phyloP scores from a whole-genome alignment of 768 basidiomycete genomes.

The Dioszegia crocea region DNA sequence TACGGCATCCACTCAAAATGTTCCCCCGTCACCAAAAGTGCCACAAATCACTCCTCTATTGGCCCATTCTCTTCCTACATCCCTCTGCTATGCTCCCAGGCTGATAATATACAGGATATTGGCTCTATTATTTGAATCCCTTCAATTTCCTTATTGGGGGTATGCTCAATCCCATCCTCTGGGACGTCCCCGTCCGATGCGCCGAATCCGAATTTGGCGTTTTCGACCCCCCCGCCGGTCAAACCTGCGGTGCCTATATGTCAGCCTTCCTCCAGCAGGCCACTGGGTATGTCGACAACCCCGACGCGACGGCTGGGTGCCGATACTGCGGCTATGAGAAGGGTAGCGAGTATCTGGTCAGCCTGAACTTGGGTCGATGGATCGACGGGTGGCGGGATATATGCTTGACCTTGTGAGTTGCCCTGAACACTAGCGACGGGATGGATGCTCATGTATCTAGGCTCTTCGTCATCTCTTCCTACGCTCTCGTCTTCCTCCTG shows the following conservation, averaged over 20 bases:
- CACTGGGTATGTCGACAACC: slow-evolving; percentile 40
- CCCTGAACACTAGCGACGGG: neutral
- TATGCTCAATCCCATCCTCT: slow-evolving; percentile 34
- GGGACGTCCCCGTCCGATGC: slow-evolving; percentile 45
- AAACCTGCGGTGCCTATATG: slow-evolving; percentile 46
- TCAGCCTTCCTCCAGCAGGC: slow-evolving; percentile 27
- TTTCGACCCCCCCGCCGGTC: slow-evolving; percentile 41
- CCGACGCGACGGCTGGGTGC: slow-evolving; percentile 28
- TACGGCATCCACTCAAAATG: neutral
- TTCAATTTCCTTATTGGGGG: slow-evolving; percentile 47
- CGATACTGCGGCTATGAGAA: slow-evolving; percentile 37
- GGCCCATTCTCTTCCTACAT: neutral
- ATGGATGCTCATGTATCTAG: neutral
- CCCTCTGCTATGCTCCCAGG: too few relatives aligned
- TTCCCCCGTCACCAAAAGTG: neutral
- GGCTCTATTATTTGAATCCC: slow-evolving; percentile 40
- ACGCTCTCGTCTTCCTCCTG: slow-evolving; percentile 27
- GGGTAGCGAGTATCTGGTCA: slow-evolving; percentile 40
- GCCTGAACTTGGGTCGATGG: slow-evolving; percentile 28
- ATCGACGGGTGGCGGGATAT: slow-evolving; percentile 31
- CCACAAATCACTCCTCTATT: neutral
- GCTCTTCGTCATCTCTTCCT: slow-evolving; percentile 22
- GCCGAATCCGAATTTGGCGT: slow-evolving; percentile 27
- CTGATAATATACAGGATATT: slow-evolving; percentile 4
- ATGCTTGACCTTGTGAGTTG: slow-evolving; percentile 29